Evolutionary conservation across 257 asterid genomes (phyloP), one percentile per base, ranked within the genome.

Genomic region (Nicotiana benthamiana): DNA sequence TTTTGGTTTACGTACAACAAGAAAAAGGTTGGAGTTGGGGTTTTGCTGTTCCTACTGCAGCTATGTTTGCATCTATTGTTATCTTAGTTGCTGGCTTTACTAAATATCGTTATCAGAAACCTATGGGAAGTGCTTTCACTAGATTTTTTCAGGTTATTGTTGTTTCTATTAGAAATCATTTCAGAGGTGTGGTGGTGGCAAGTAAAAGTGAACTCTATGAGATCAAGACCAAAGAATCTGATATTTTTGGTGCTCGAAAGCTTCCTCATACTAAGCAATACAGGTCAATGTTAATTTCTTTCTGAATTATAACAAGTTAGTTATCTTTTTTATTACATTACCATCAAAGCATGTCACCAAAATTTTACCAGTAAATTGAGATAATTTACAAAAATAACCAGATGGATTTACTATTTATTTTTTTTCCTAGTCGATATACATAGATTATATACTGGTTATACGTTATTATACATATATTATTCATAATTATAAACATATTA

Each of bases 91-190:
- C 82, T 20, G 97, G 95, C 0, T 88, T 87, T 18, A 27, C 52
- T 2, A 88, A 89, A 76, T 93, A 90, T 75, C 89, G 97, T 30
- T 91, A 88, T 75, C 97, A 89, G 79, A 92, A 91, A 87, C 97
- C 97, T 5, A 87, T 80, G 83, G 98, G 98, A 10, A 93, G 98
- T 81, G 95, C 92, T 28, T 93, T 92, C 75, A 93, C 98, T 0
- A 87, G 97, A 72, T 92, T 93, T 80, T 15, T 86, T 43, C 97
- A 93, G 60, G 98, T 92, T 16, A 26, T 87, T 57, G 90, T 90
- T 30, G 93, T 80, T 79, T 83, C 95, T 18, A 13, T 82, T 36
- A 88, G 85, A 84, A 93, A 92, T 83, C 92, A 89, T 83, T 40
- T 81, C 27, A 80, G 82, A 48, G 97, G 97, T 24, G 87, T 87